These are phyloP conservation scores for Stagonosporopsis chrysanthemi DNA, from an alignment of 2,329 filamentous ascomycete species.

Conservation along the genomic window DNA sequence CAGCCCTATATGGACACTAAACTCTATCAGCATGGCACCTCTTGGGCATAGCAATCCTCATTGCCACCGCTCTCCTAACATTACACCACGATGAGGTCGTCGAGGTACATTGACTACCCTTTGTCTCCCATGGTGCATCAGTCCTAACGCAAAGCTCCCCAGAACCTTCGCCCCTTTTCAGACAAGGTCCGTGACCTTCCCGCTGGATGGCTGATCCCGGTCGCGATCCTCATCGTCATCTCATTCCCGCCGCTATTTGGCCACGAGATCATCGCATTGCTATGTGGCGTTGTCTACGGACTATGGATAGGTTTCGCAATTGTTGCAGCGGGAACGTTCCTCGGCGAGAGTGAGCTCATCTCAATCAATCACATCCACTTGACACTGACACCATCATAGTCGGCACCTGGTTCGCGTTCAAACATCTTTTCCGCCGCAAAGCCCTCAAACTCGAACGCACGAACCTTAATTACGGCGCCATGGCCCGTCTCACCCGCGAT, in stretches of 20 bases:
- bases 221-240: slow-evolving; percentile 44
- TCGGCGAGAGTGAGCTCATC: slow-evolving; percentile 41
- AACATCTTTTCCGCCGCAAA: slow-evolving; percentile 39
- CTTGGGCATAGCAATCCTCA: slow-evolving; percentile 35
- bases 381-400: slow-evolving; percentile 31
- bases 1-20: slow-evolving; percentile 15
- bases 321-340: slow-evolving; percentile 45
- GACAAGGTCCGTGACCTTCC: slow-evolving; percentile 46
- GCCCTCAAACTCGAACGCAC: slow-evolving; percentile 45
- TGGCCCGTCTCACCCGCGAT: slow-evolving; percentile 46
- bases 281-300: slow-evolving; percentile 47
- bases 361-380: too few relatives aligned
- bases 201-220: slow-evolving; percentile 46
- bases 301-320: slow-evolving; percentile 47
- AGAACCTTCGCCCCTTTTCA: slow-evolving; percentile 46
- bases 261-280: slow-evolving; percentile 43
- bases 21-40: slow-evolving; percentile 41
- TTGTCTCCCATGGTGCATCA: not conserved
- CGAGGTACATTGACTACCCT: slow-evolving; percentile 27
- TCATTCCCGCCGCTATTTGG: slow-evolving; percentile 48
- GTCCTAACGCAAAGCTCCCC: slow-evolving; percentile 18
- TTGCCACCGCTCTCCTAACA: slow-evolving; percentile 40
- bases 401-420: slow-evolving; percentile 49
- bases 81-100: slow-evolving; percentile 44
- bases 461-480: slow-evolving; percentile 47